These are phyloP conservation scores for Sodiomyces alkalinus DNA, from an alignment of 2,329 filamentous ascomycete species.

Conservation along the genomic window DNA sequence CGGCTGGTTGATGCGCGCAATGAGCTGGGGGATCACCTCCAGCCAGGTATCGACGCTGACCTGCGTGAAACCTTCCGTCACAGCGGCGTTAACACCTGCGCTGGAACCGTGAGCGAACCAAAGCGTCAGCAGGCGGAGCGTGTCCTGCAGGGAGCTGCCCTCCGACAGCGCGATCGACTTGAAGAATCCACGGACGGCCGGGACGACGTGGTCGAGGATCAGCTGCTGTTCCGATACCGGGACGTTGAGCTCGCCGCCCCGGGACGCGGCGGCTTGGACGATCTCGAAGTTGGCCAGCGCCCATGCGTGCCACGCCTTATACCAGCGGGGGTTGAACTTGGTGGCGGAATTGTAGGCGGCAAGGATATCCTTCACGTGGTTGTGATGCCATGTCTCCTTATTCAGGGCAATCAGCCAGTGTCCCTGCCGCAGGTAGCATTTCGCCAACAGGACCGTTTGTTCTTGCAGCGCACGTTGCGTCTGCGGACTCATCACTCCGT, in stretches of 20 bases:
- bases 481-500: constrained; percentile 25
- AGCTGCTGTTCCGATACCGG: constrained; percentile 52
- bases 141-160: constrained; percentile 90
- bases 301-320: constrained; percentile 99
- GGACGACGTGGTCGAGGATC: constrained; percentile 78
- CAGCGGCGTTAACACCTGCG: constrained; percentile 71
- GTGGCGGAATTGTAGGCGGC: constrained; percentile 87
- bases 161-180: constrained; percentile 87
- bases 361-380: constrained; percentile 75
- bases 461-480: constrained; percentile 40
- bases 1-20: constrained; percentile 93
- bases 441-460: constrained; percentile 63
- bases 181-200: constrained; percentile 92
- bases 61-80: constrained; percentile 79
- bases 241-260: constrained; percentile 14
- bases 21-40: constrained; percentile 92
- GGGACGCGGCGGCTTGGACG: constrained; percentile 61
- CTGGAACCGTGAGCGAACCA: constrained; percentile 94
- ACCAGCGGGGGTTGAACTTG: constrained; percentile 86
- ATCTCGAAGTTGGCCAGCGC: constrained; percentile 97
- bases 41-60: constrained; percentile 98
- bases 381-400: constrained; percentile 77
- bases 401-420: constrained; percentile 87
- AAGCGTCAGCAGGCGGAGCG: constrained; percentile 75
- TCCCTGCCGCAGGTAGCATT: constrained; percentile 90